Evolutionary conservation across 179 eudicot genomes (phyloP).

Genomic region (Beta lomatogona): DNA sequence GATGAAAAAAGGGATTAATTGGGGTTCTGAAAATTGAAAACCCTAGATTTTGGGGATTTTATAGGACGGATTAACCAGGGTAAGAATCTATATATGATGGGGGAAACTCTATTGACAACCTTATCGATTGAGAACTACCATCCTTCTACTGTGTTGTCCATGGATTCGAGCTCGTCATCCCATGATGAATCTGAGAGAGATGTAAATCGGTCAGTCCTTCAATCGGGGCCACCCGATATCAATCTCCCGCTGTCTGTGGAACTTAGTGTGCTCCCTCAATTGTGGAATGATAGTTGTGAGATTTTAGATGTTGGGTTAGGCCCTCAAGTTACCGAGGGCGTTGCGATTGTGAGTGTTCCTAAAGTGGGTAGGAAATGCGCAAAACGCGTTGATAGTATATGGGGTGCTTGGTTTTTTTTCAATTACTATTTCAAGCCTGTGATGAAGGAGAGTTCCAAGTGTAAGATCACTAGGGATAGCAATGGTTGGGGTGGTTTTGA

Average conservation of each 20-base stretch:
- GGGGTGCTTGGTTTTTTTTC: slow-evolving; percentile 84
- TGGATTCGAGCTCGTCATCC: slow-evolving; percentile 71
- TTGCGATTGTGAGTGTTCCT: slow-evolving; percentile 46
- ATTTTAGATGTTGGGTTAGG: slow-evolving; percentile 61
- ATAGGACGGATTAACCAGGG: slow-evolving; percentile 6
- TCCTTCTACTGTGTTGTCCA: slow-evolving; percentile 63
- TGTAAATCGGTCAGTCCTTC: slow-evolving; percentile 46
- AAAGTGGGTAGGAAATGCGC: slow-evolving; percentile 64
- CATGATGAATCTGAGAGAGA: slow-evolving; percentile 70
- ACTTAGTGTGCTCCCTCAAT: slow-evolving; percentile 49
- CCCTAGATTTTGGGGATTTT: slow-evolving; percentile 29
- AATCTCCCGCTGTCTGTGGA: slow-evolving; percentile 65
- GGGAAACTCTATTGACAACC: slow-evolving; percentile 57
- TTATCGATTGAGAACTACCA: slow-evolving; percentile 67
- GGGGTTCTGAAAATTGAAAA: slow-evolving; percentile 14
- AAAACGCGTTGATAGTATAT: slow-evolving; percentile 63
- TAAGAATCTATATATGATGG: slow-evolving; percentile 35
- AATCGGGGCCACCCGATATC: slow-evolving; percentile 64
- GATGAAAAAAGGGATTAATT: not conserved
- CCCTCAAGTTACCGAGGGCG: slow-evolving; percentile 54
- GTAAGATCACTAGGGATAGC: slow-evolving; percentile 46
- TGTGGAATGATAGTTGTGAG: slow-evolving; percentile 61
- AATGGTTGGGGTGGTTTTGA: slow-evolving; percentile 59
- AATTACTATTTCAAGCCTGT: slow-evolving; percentile 68
- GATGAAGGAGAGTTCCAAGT: slow-evolving; percentile 55